Percentiles rank a stretch among this genome's conserved stretches.
Conservation (phyloP, 1,284 basidiomycete species). For the Mycosarcoma mackinlayi region DNA sequence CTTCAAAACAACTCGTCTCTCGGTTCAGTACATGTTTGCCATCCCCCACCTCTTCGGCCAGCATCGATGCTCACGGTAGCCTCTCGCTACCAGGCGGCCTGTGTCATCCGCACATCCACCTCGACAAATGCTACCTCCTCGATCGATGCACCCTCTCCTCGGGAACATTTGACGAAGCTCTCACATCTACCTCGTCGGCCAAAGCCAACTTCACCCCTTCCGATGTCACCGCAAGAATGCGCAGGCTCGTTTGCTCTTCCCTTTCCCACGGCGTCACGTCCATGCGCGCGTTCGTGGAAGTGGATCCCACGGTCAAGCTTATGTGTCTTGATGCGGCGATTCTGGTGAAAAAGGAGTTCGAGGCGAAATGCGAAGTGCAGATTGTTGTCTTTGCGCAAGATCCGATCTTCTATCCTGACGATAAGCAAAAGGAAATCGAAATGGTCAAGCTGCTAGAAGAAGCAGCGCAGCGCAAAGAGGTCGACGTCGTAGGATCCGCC, state of each 20-base stretch:
- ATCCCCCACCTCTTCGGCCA: neutral
- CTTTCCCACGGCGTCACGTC: constrained; percentile 40
- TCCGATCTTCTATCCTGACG: constrained; percentile 36
- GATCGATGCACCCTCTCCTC: constrained; percentile 12
- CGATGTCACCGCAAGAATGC: constrained; percentile 25
- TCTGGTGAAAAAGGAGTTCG: constrained; percentile 12
- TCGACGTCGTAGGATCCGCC: constrained; percentile 35
- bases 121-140: constrained; percentile 50
- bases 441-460: constrained; percentile 26
- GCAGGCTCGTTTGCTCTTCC: constrained; percentile 20
- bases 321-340: constrained; percentile 37
- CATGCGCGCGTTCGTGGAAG: constrained; percentile 51
- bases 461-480: constrained; percentile 8
- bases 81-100: constrained; percentile 45
- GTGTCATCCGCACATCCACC: constrained; percentile 49
- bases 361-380: constrained; percentile 17
- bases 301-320: constrained; percentile 41
- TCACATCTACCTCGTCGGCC: constrained; percentile 26
- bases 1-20: constrained; percentile 1
- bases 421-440: constrained; percentile 6
- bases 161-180: constrained; percentile 43
- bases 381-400: constrained; percentile 52
- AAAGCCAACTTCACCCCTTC: constrained; percentile 21
- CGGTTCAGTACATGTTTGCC: neutral
- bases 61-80: constrained; percentile 25